phyloP scores from a whole-genome alignment of 148 eudicot species.

The Drosera capensis region DNA sequence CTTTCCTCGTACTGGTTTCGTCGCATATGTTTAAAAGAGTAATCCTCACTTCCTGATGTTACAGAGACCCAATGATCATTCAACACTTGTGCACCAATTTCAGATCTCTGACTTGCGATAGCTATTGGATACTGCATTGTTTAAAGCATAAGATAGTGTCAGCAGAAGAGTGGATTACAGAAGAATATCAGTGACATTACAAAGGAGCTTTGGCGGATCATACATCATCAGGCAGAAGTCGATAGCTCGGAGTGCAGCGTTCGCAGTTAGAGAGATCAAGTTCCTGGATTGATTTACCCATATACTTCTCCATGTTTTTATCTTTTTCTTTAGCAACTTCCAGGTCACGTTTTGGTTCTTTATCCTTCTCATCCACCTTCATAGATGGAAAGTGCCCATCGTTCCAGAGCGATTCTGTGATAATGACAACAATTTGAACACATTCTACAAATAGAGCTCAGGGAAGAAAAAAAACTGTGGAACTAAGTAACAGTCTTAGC shows the following conservation, averaged over 20 bases:
- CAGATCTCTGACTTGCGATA: constrained; percentile 83
- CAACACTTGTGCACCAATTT: constrained; percentile 69
- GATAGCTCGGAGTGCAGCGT: constrained; percentile 93
- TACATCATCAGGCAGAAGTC: constrained; percentile 91
- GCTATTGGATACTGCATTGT: constrained; percentile 75
- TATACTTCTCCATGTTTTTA: constrained; percentile 40
- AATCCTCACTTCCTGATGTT: constrained; percentile 97
- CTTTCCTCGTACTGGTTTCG: constrained; percentile 98
- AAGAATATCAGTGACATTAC: constrained; percentile 7
- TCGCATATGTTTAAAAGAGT: constrained; percentile 98
- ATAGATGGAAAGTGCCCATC: constrained; percentile 45
- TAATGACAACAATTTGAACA: background rate
- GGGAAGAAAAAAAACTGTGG: constrained; percentile 2
- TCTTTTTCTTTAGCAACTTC: constrained; percentile 70
- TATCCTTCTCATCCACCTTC: constrained; percentile 62
- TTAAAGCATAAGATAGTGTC: constrained; percentile 5
- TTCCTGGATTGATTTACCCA: constrained; percentile 84
- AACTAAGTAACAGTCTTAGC: background rate
- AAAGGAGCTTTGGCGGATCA: constrained; percentile 3
- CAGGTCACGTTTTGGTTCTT: constrained; percentile 51
- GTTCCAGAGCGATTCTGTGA: constrained; percentile 51
- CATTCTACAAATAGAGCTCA: background rate
- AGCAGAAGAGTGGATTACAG: constrained; percentile 4
- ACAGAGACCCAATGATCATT: constrained; percentile 98
- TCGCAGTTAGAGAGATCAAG: constrained; percentile 86